Percentiles rank a stretch among this genome's conserved stretches.
These are phyloP conservation scores for Penicillium sp. DNA, from an alignment of 2,329 filamentous ascomycete species.

Conservation along the genomic window DNA sequence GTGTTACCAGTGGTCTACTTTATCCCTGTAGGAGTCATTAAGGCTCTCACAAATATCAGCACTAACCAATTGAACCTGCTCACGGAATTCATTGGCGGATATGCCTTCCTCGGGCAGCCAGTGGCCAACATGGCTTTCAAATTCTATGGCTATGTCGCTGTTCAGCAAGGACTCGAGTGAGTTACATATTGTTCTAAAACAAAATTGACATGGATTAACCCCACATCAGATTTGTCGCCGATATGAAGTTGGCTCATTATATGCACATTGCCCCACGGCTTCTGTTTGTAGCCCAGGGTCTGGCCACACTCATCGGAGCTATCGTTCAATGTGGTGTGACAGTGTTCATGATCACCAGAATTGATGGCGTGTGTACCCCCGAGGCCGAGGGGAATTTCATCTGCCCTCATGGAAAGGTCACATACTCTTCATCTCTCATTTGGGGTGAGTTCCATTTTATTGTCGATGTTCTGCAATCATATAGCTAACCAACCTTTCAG, in stretches of 20 bases:
- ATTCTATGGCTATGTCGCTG: constrained; percentile 68
- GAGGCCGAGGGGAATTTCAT: constrained; percentile 60
- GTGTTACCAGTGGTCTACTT: constrained; percentile 49
- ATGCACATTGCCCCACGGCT: constrained; percentile 49
- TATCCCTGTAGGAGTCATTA: constrained; percentile 50
- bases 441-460: constrained; percentile 53
- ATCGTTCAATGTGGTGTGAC: constrained; percentile 53
- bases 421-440: constrained; percentile 69
- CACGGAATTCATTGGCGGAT: constrained; percentile 52
- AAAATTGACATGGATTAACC: not conserved
- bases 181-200: constrained; percentile 4
- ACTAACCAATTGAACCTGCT: constrained; percentile 51
- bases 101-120: constrained; percentile 48
- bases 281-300: constrained; percentile 53
- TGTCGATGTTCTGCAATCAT: not conserved
- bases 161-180: constrained; percentile 59
- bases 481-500: constrained; percentile 20
- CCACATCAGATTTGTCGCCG: constrained; percentile 58
- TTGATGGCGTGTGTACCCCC: constrained; percentile 52
- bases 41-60: constrained; percentile 51
- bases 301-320: constrained; percentile 52
- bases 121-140: constrained; percentile 65
- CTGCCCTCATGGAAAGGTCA: constrained; percentile 58
- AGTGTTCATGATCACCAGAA: constrained; percentile 50
- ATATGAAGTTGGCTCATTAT: constrained; percentile 62